phyloP scores from a whole-genome alignment of 2,329 filamentous ascomycete species.

The Beauveria bassiana region DNA sequence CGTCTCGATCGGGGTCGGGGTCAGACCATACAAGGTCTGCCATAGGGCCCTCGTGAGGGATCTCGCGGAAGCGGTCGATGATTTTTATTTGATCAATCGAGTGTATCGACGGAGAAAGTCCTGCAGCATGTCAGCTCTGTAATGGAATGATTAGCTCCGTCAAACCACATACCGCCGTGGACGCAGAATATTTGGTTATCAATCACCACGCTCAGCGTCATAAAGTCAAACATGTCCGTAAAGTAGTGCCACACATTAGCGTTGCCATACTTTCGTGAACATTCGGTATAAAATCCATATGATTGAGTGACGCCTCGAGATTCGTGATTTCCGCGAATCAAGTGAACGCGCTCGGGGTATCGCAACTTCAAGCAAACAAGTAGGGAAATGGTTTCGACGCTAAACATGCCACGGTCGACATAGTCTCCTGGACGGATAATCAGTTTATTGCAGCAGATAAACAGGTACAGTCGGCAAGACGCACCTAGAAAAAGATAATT shows the following conservation, averaged over 20 bases:
- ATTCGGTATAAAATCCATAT: conserved; percentile 99
- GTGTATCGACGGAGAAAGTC: conserved; percentile 83
- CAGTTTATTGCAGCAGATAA: neutral
- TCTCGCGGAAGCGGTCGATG: conserved; percentile 97
- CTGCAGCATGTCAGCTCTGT: conserved; percentile 28
- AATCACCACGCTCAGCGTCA: conserved; percentile 92
- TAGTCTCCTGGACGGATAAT: conserved; percentile 65
- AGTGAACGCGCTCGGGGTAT: conserved; percentile 95
- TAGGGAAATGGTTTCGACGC: conserved; percentile 93
- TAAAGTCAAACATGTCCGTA: conserved; percentile 97
- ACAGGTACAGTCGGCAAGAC: conserved; percentile 18
- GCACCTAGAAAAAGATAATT: conserved; percentile 99
- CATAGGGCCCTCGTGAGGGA: conserved; percentile 98
- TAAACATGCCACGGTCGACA: conserved; percentile 98
- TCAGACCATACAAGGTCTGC: conserved; percentile 99
- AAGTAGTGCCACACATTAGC: conserved; percentile 99
- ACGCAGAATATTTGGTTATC: conserved; percentile 99
- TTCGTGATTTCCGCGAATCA: conserved; percentile 97
- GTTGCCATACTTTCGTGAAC: conserved; percentile 96
- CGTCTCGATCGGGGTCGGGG: conserved; percentile 92
- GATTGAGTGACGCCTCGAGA: conserved; percentile 98
- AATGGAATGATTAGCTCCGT: neutral
- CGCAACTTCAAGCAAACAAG: conserved; percentile 96
- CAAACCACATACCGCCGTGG: conserved; percentile 59
- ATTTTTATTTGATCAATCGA: conserved; percentile 99